Evolutionary conservation across 2,329 filamentous ascomycete genomes (phyloP), one percentile per base, ranked within the genome.

Genomic region (Cadophora malorum): DNA sequence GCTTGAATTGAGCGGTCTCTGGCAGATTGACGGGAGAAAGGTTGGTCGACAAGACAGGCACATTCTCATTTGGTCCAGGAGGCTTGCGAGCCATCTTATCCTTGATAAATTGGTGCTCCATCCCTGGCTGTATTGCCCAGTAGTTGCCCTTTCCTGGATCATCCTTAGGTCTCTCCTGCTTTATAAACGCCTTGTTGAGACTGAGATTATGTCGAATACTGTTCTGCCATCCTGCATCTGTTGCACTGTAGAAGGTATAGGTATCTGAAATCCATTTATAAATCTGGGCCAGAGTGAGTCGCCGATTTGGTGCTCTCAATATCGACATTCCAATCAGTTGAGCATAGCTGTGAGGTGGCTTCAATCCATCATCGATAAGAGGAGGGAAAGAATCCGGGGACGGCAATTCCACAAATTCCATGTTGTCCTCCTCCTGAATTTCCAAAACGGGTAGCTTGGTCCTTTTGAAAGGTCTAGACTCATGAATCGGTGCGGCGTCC

Each of bases 221-320:
- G 80, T 99, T 99, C 80, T 98, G 95, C 96, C 96, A 99, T 71
- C 96, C 95, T 12, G 92, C 89, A 75, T 97, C 94, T 66, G 90
- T 87, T 53, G 89, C 87, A 73, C 88, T 90, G 82, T 98, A 99
- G 80, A 95, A 97, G 5, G 88, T 90, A 78, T 92, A 98, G 21
- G 91, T 94, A 78, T 96, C 93, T n/a, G 93, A 96, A 75, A 99
- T 98, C 95, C 96, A 99, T 78, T 97, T 97, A 85, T 98, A 99
- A 74, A 99, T 99, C 79, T 97, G 94, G 31, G 94, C 90, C 21
- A 99, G 85, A 0, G 96, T 98, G 70, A 98, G 84, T 63, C 92
- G 91, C 69, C 94, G 90, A 69, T 90, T 89, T 14, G 92, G 90
- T 4, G 96, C 93, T 70, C 94, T 90, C 25, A 98, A 84, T 74